Percentiles rank a stretch among this genome's conserved stretches.
Evolutionary conservation across 768 basidiomycete genomes (phyloP).

Genomic region (Pluteus cervinus): DNA sequence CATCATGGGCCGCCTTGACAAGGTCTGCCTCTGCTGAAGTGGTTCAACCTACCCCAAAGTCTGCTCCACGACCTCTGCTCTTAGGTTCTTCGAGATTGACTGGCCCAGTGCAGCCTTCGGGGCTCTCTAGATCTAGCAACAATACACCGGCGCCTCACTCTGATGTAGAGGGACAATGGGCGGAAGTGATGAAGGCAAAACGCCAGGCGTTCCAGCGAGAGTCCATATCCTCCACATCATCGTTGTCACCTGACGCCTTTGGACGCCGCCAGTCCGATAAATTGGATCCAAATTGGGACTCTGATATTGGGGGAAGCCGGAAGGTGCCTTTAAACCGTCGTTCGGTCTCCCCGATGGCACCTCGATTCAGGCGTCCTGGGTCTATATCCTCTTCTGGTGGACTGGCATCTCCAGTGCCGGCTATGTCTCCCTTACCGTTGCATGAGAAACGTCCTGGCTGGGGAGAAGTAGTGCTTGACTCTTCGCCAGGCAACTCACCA

Average conservation of each 20-base stretch:
- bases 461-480: constrained; percentile 3
- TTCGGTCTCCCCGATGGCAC: constrained; percentile 69
- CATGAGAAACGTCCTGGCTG: constrained; percentile 13
- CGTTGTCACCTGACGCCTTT: constrained; percentile 50
- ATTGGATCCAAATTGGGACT: constrained; percentile 49
- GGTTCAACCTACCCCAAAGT: constrained; percentile 38
- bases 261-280: constrained; percentile 24
- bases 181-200: constrained; percentile 37
- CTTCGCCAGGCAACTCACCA: constrained; percentile 19
- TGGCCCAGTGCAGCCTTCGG: constrained; percentile 6
- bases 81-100: constrained; percentile 46
- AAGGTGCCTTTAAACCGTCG: constrained; percentile 59
- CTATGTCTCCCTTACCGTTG: constrained; percentile 15
- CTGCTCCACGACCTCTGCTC: constrained; percentile 61
- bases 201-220: constrained; percentile 36
- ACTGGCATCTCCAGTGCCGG: constrained; percentile 25
- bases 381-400: constrained; percentile 37
- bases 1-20: constrained; percentile 31
- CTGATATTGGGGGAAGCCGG: constrained; percentile 49
- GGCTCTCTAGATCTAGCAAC: constrained; percentile 26
- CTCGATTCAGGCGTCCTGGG: constrained; percentile 36
- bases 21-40: constrained; percentile 11
- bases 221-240: constrained; percentile 62
- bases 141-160: constrained; percentile 26
- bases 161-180: constrained; percentile 48